Base-by-base conservation (phyloP, 352 stramenopile genomes). In the Phytophthora chlamydospora region DNA sequence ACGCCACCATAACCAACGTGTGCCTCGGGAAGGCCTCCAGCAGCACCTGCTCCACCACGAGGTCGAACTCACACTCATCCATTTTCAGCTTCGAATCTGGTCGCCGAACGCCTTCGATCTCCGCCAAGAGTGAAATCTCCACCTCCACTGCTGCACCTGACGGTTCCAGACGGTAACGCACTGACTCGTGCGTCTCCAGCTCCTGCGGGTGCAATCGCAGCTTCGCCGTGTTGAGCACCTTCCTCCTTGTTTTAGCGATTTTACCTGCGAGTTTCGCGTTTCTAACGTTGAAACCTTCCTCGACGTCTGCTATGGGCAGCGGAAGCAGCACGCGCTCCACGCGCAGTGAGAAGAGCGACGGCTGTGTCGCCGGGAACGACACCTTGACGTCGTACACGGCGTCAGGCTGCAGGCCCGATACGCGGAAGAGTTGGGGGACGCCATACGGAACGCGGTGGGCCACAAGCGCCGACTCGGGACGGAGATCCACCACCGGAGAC, bases 371-470 rank as follows among this genome's bases (percentile, higher is more conserved):
- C 3, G 78, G 69, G 38, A 90, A 93, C 60, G 83, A 93, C 49
- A 93, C 72, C 70, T 93, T 93, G 62, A 93, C 70, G 56, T 91
- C 82, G 69, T 90, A 93, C 14, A 87, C 72, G 12, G 59, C 70
- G 57, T 21, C 17, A 0, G 75, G 68, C 4, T 80, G 62, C 10
- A 93, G 68, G 10, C 76, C 60, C 31, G 67, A 66, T n/a, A 90
- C 60, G 46, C 72, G 78, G 47, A 83, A 93, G 58, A 83, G 36
- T 44, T 84, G 76, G 12, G 68, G 68, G 6, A 74, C 36, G 32
- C 77, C 79, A 31, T 83, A 89, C 17, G 52, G 58, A 6, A 86
- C 42, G 42, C 54, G 71, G 59, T 88, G 57, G 4, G 61, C 74
- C 19, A 61, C 21, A 2, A 71, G 71, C 10, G 76, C 70, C 27